Evolutionary conservation across 371 early-diverging fungal species (phyloP).

Genomic region (Basidiobolus heterosporus): DNA sequence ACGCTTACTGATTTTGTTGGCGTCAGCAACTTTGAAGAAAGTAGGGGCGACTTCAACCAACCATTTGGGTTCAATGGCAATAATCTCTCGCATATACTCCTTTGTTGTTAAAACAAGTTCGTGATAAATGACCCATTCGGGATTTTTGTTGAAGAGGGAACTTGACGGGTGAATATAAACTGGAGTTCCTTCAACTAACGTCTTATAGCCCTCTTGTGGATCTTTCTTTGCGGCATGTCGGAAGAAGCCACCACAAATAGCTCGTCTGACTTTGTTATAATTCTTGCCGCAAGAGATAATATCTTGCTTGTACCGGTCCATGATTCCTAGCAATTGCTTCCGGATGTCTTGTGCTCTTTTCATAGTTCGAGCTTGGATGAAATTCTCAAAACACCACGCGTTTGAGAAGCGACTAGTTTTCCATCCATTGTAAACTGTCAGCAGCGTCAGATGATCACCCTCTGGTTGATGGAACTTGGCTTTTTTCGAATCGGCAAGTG

Average conservation of each 20-base stretch:
- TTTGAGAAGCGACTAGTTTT: slow-evolving; percentile 72
- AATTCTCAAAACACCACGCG: slow-evolving; percentile 94
- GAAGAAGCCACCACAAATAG: slow-evolving; percentile 86
- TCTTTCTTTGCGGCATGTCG: slow-evolving; percentile 93
- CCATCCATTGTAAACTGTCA: slow-evolving; percentile 91
- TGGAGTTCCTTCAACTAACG: slow-evolving; percentile 84
- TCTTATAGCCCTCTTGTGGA: slow-evolving; percentile 94
- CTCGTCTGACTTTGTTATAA: slow-evolving; percentile 73
- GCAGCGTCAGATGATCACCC: slow-evolving; percentile 90
- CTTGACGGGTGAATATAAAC: slow-evolving; percentile 91
- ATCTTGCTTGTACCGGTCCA: slow-evolving; percentile 89
- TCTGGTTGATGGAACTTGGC: slow-evolving; percentile 95
- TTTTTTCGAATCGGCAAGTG: slow-evolving; percentile 83
- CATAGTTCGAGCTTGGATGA: slow-evolving; percentile 77
- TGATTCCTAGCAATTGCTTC: slow-evolving; percentile 87
- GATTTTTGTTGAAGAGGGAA: slow-evolving; percentile 85
- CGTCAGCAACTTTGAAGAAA: slow-evolving; percentile 85
- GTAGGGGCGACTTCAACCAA: slow-evolving; percentile 91
- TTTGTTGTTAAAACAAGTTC: slow-evolving; percentile 91
- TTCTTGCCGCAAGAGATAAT: slow-evolving; percentile 85
- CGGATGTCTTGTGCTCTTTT: slow-evolving; percentile 82
- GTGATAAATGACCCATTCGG: slow-evolving; percentile 96
- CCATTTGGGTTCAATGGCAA: slow-evolving; percentile 94
- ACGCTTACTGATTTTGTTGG: slow-evolving; percentile 77
- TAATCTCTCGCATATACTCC: slow-evolving; percentile 95